Conservation (phyloP, 805 yeast species). For the Lachancea kluyveri region DNA sequence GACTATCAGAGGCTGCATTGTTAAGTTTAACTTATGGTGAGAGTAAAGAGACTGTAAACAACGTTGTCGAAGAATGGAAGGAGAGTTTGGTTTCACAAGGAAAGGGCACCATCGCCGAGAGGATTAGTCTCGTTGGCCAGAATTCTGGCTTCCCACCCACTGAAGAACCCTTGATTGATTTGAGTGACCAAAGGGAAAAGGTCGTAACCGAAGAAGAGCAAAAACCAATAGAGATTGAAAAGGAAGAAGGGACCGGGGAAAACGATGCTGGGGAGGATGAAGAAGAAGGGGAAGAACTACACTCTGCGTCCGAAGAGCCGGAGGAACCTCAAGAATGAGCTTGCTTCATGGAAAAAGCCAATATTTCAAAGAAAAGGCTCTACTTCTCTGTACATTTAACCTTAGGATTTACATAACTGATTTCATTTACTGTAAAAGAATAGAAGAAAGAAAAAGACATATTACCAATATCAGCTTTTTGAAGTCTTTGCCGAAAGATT, state of each 20-base stretch:
- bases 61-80: conserved; percentile 64
- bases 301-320: conserved; percentile 10
- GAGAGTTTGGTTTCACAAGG: conserved; percentile 43
- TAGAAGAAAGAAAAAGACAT: conserved; percentile 1
- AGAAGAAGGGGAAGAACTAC: conserved; percentile 15
- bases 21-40: conserved; percentile 68
- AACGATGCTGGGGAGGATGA: conserved; percentile 16
- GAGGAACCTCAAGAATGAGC: conserved; percentile 18
- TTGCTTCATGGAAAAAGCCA: no score
- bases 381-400: no score
- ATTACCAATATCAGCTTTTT: no score
- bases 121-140: conserved; percentile 44
- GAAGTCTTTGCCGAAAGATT: no score
- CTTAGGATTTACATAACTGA: no score
- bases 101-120: conserved; percentile 52
- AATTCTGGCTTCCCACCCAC: conserved; percentile 32
- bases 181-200: conserved; percentile 30
- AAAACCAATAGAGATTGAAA: conserved; percentile 9
- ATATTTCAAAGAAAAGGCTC: no score
- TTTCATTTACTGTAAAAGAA: conserved; percentile 2
- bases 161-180: conserved; percentile 35
- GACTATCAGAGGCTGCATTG: conserved; percentile 80
- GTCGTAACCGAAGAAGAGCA: conserved; percentile 21
- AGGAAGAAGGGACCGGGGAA: conserved; percentile 15
- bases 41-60: conserved; percentile 37